Evolutionary conservation across 2,329 filamentous ascomycete species (phyloP), one percentile per base, ranked within the genome.

Genomic region (Ambrosiella xylebori): DNA sequence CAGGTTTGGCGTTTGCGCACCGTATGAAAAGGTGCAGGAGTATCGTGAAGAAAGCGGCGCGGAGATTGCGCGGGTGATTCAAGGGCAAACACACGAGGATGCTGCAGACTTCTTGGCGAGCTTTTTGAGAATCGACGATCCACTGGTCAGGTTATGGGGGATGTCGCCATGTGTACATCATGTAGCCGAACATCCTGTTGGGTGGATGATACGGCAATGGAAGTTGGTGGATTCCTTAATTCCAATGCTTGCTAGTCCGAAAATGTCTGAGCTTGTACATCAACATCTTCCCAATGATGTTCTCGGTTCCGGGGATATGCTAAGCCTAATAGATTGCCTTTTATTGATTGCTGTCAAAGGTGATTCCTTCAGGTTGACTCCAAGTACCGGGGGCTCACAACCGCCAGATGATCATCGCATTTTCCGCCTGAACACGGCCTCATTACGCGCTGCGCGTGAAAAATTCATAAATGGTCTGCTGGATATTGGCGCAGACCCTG

Each of bases 381-480:
- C 12, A 19, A 49, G 13, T n/a, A 19, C 45, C 13, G 15, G 13
- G 15, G 45, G 45, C 13, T 15, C 13, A n/a, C 45, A 49, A 9
- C 45, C 45, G 7, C 45, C 45, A 2, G 45, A 49, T 9, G 45
- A 49, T 9, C 45, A 49, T 9, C 12, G 45, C 12, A 49, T 49
- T 3, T 49, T 49, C 45, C 8, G 45, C 8, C 15, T 49, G 9
- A 49, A 49, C 11, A 49, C 15, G 2, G 37, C 52, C 13, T 39
- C 52, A 11, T 38, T 44, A 15, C 55, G 55, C 9, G 55, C 55
- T 9, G 40, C 44, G 27, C 55, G 55, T 6, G 55, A 57, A 39
- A 45, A 44, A 13, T 50, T 57, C 11, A 36, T 57, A 19, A 51
- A 38, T 15, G 37, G 36, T 2, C 44, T 57, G 6, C 7, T 57